These are phyloP conservation scores for Rhodotorula kratochvilovae DNA, from an alignment of 768 basidiomycete species.

Conservation along the genomic window DNA sequence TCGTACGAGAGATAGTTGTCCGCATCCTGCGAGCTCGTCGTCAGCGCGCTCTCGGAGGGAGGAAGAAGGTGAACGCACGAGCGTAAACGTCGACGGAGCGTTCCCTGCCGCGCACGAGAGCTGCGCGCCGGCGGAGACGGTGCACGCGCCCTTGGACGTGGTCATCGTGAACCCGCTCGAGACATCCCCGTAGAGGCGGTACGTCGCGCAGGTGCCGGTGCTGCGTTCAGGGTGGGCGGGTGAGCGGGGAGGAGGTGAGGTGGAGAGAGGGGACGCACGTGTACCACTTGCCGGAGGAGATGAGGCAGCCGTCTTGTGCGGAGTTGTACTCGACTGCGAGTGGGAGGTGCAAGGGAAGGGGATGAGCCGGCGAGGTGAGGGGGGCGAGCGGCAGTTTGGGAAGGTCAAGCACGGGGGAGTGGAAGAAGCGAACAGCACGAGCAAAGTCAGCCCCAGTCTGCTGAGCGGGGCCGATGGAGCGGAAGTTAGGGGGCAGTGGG, in stretches of 20 bases:
- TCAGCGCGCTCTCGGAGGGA: neutral
- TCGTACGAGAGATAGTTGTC: slow-evolving; percentile 12
- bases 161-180: slow-evolving; percentile 55
- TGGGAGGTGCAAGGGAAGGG: no score
- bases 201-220: slow-evolving; percentile 5
- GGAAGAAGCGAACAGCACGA: no score
- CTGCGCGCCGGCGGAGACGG: slow-evolving; percentile 51
- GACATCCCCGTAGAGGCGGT: slow-evolving; percentile 3
- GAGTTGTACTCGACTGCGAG: slow-evolving; percentile 38
- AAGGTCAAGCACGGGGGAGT: neutral
- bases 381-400: no score
- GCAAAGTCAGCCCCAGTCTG: no score
- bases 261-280: slow-evolving; percentile 44
- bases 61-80: neutral
- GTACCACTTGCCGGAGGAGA: slow-evolving; percentile 59
- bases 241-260: neutral
- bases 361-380: no score
- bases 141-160: slow-evolving; percentile 60
- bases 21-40: slow-evolving; percentile 3
- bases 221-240: neutral
- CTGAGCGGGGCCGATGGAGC: no score
- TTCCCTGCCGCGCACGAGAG: slow-evolving; percentile 58
- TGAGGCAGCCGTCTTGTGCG: slow-evolving; percentile 54
- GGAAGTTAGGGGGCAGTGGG: no score
- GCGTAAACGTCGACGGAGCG: slow-evolving; percentile 46